These are phyloP conservation scores for Zygosaccharomyces gambellarensis DNA, from an alignment of 805 yeast species.

Conservation along the genomic window DNA sequence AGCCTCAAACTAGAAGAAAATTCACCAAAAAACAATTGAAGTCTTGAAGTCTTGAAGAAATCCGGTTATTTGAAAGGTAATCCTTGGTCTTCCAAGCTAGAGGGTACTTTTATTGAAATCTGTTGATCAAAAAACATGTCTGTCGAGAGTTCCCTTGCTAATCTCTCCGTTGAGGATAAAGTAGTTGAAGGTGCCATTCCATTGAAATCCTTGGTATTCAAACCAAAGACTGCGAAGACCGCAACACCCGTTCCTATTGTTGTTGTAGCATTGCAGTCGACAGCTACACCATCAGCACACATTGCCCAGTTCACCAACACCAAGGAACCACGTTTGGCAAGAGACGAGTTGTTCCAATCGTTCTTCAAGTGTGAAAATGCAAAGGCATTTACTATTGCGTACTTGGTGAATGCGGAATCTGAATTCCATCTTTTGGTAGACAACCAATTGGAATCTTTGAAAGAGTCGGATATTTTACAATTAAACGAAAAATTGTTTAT, in stretches of 20 bases:
- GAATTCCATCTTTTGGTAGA: slow-evolving; percentile 31
- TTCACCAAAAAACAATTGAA: background rate
- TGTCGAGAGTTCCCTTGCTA: slow-evolving; percentile 61
- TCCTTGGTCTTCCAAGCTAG: background rate
- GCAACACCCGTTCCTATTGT: slow-evolving; percentile 75
- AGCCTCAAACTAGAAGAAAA: background rate
- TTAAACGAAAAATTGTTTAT: slow-evolving; percentile 28
- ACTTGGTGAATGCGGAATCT: slow-evolving; percentile 38
- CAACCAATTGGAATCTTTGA: slow-evolving; percentile 37
- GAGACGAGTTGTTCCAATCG: slow-evolving; percentile 67
- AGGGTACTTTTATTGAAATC: background rate
- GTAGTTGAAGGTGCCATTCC: slow-evolving; percentile 45
- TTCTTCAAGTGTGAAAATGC: slow-evolving; percentile 37
- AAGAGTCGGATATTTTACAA: slow-evolving; percentile 29
- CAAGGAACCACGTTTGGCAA: slow-evolving; percentile 86
- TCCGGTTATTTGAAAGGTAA: background rate
- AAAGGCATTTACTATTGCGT: slow-evolving; percentile 30
- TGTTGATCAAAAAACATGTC: slow-evolving; percentile 42
- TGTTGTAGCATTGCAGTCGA: slow-evolving; percentile 67
- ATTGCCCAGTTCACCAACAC: slow-evolving; percentile 64
- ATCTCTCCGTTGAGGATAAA: slow-evolving; percentile 53
- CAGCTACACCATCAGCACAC: slow-evolving; percentile 61
- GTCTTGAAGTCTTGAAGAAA: background rate
- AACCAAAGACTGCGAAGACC: slow-evolving; percentile 84
- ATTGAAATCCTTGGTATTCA: slow-evolving; percentile 77